A percentile compares a stretch with the other conserved stretches of the same genome.
phyloP scores from a whole-genome alignment of 768 basidiomycete species.

The Hypholoma fasciculare region DNA sequence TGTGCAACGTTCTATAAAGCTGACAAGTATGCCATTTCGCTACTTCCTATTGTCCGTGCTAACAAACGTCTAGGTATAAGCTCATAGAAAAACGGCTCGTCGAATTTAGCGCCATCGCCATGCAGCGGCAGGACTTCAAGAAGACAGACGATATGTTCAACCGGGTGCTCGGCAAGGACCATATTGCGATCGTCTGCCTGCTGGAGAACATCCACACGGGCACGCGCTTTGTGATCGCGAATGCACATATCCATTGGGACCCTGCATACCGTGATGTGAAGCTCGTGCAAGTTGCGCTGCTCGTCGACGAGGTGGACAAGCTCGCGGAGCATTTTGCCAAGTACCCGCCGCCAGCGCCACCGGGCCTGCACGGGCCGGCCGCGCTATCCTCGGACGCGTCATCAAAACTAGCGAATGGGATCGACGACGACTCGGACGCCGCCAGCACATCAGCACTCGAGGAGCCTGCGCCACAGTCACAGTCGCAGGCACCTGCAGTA shows the following conservation, averaged over 20 bases:
- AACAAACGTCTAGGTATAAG: constrained; percentile 61
- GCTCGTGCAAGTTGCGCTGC: constrained; percentile 90
- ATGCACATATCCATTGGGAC: constrained; percentile 94
- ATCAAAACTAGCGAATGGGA: constrained; percentile 16
- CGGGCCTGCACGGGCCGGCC: constrained; percentile 17
- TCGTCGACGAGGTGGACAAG: constrained; percentile 93
- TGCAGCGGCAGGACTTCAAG: constrained; percentile 92
- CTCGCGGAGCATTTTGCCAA: constrained; percentile 81
- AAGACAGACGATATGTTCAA: constrained; percentile 99
- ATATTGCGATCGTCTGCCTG: constrained; percentile 85
- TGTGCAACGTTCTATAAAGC: constrained; percentile 96
- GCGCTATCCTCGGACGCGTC: constrained; percentile 26
- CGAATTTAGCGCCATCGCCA: constrained; percentile 91
- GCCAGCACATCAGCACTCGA: constrained; percentile 12
- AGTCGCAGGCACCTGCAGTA: constrained; percentile 22
- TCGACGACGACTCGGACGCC: constrained; percentile 20
- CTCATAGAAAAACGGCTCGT: constrained; percentile 92
- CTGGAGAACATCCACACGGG: constrained; percentile 89
- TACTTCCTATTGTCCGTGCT: constrained; percentile 3
- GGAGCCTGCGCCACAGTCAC: constrained; percentile 6
- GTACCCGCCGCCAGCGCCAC: constrained; percentile 64
- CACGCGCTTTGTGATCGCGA: constrained; percentile 84
- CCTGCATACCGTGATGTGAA: constrained; percentile 94
- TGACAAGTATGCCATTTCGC: constrained; percentile 61
- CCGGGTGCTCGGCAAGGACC: constrained; percentile 91